These are phyloP conservation scores for Schwanniomyces pseudopolymorphus DNA, from an alignment of 805 yeast species.

Conservation along the genomic window DNA sequence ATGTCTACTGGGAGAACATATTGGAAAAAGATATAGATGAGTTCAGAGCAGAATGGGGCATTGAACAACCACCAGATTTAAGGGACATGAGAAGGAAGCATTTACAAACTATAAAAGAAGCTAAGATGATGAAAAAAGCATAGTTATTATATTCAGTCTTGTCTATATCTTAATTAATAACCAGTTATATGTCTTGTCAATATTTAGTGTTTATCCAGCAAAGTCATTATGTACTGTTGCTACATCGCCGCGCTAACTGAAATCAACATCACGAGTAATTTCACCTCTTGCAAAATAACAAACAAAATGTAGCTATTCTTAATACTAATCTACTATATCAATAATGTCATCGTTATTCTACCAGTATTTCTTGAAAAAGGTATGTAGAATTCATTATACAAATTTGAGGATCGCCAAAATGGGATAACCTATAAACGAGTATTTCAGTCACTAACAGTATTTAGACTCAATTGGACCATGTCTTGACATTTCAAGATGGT, in stretches of 20 bases:
- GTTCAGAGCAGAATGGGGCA: constrained; percentile 68
- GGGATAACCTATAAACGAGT: neutral
- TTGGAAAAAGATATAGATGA: constrained; percentile 72
- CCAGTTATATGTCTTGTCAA: neutral
- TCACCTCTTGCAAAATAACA: neutral
- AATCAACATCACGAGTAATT: neutral
- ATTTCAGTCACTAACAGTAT: constrained; percentile 6
- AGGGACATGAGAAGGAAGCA: constrained; percentile 56
- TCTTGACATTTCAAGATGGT: constrained; percentile 27
- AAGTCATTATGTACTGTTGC: neutral
- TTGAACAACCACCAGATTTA: constrained; percentile 74
- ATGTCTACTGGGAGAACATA: constrained; percentile 89
- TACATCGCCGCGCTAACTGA: neutral
- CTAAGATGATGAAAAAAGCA: neutral
- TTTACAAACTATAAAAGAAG: constrained; percentile 27
- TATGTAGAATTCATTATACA: constrained; percentile 17
- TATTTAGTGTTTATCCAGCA: too few relatives aligned
- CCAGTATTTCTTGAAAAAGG: constrained; percentile 36
- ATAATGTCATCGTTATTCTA: constrained; percentile 32
- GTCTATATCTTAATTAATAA: too few relatives aligned
- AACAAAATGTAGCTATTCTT: neutral
- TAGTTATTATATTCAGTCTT: too few relatives aligned
- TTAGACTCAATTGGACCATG: constrained; percentile 26
- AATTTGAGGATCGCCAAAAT: neutral
- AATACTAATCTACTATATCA: neutral